Base-by-base conservation (phyloP, 2,329 filamentous ascomycete species). In the Penicillium sp. region DNA sequence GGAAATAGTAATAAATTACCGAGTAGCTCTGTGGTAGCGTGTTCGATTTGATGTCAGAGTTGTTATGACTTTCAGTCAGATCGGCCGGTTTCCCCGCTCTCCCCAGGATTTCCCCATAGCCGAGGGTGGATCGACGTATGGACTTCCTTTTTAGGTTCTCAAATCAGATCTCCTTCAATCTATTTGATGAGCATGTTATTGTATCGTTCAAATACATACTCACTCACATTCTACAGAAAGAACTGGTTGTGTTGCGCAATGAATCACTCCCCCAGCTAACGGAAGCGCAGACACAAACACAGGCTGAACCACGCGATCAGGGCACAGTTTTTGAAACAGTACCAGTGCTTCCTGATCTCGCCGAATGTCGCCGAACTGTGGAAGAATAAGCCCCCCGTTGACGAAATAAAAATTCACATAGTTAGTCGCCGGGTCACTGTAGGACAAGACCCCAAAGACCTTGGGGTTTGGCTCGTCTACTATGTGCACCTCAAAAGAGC, bases 331-430 rank as follows among this genome's bases (percentile, higher is more conserved):
- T 22, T 61, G 57, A n/a, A 68, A 58, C 31, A 56, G 42, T 14
- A 57, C 59, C 16, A 68, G 26, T 3, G 66, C 67, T 14, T 61
- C 45, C 22, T 17, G 40, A 53, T 69, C 68, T 22, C 30, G 45
- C 28, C 36, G 25, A 11, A 56, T 28, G 43, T 67, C 61, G 25
- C 67, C 69, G 56, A 70, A 69, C 37, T 61, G 59, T 4, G 68
- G 66, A 19, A 69, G 12, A 26, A 71, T 61, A 5, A 70, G 50
- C 3, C 63, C 67, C 0, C 61, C 67, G 51, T 70, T 71, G n/a
- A 67, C 65, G 19, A 70, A 63, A 28, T 65, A 65, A 28, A 65
- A 70, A 43, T 70, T 70, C 25, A 66, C 67, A 54, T 70, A 70
- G 14, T 65, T 64, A 1, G 61, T 62, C 6, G 60, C 56, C 9